Evolutionary conservation across 257 asterid species (phyloP), one percentile per base, ranked within the genome.

Genomic region (Hygrophila difformis): DNA sequence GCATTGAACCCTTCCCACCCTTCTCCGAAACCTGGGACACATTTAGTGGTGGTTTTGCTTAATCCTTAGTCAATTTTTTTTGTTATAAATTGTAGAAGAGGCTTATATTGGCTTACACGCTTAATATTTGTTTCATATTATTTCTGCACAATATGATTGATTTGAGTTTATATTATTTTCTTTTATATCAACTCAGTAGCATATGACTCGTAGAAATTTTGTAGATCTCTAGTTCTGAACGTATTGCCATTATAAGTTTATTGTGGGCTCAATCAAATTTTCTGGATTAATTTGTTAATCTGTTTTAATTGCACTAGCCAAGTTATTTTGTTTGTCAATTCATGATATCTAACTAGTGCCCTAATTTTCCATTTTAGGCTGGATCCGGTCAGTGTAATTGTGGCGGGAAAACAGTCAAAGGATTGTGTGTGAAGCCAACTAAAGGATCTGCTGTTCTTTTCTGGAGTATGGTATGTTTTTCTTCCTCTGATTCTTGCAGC

Each of bases 391-490:
- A 81, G 62, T 81, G 95, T 56, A 73, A 82, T 68, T 85, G 95
- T 59, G 95, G 95, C 31, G 93, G 95, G 24, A 76, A 76, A 63
- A 63, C 41, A 79, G 74, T 68, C 35, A 56, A 68, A 60, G 95
- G 95, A 29, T 28, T 85, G 56, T 81, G 82, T 50, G 84, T 85
- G 53, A 85, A 85, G 60, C 93, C 95, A 5, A 37, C 42, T 18
- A 73, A 81, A 76, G 95, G 95, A 67, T 89, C 78, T 57, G 95
- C 93, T 48, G 73, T 85, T 49, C 93, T 85, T 62, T 85, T 85
- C 76, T 85, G 95, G 95, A 85, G 95, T 79, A 85, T 81, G 93
- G 95, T 84, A 57, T 44, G 82, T 66, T 14, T 23, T 38, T 36
- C 71, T 61, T 53, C 48, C 49, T 53, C 26, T 8, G 8, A 6